phyloP scores from a whole-genome alignment of 805 yeast species.

The Candida boidinii region DNA sequence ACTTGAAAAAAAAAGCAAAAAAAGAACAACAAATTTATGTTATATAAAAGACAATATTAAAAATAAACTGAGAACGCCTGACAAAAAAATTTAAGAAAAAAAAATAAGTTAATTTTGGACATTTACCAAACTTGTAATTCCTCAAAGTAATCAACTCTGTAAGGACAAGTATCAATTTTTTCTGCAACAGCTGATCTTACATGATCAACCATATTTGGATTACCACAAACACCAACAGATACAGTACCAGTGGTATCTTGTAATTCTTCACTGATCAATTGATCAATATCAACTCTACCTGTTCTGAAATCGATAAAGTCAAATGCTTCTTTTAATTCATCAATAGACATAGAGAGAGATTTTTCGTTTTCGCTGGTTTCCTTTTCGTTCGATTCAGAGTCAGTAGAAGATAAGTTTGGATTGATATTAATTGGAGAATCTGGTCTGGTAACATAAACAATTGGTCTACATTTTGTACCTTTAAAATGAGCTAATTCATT shows the following conservation, averaged over 20 bases:
- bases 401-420: not conserved
- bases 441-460: slow-evolving; percentile 34
- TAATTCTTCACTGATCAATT: slow-evolving; percentile 29
- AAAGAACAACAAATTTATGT: too few species aligned
- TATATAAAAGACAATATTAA: too few species aligned
- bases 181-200: slow-evolving; percentile 17
- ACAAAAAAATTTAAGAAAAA: too few species aligned
- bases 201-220: slow-evolving; percentile 30
- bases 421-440: slow-evolving; percentile 7
- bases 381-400: slow-evolving; percentile 7
- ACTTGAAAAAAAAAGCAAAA: too few species aligned
- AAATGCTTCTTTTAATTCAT: slow-evolving; percentile 16
- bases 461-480: slow-evolving; percentile 25
- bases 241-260: slow-evolving; percentile 27
- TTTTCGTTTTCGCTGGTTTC: slow-evolving; percentile 9
- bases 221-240: slow-evolving; percentile 41
- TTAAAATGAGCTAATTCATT: slow-evolving; percentile 31
- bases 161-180: slow-evolving; percentile 5
- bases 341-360: slow-evolving; percentile 9
- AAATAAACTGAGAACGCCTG: too few species aligned
- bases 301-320: slow-evolving; percentile 32
- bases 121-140: slow-evolving; percentile 29
- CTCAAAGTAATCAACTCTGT: slow-evolving; percentile 23
- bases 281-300: slow-evolving; percentile 33
- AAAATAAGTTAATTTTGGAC: too few species aligned